phyloP scores from a whole-genome alignment of 2,329 filamentous ascomycete species.

The Epicoccum nigrum region DNA sequence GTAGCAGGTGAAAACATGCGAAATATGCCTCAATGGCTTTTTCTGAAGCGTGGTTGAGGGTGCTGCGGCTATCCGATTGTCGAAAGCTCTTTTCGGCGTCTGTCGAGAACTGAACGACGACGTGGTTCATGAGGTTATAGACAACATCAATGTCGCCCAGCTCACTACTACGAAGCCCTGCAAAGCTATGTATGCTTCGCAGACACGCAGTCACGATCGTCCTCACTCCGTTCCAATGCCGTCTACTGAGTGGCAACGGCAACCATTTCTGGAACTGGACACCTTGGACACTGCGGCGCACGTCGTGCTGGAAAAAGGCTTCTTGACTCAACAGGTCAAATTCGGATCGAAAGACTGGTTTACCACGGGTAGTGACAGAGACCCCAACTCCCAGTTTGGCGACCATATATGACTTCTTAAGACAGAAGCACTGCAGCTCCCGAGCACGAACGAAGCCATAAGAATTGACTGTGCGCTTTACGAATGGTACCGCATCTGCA shows the following conservation, averaged over 20 bases:
- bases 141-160: constrained; percentile 45
- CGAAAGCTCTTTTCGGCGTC: constrained; percentile 27
- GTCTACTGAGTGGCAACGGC: constrained; percentile 54
- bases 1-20: constrained; percentile 58
- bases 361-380: constrained; percentile 21
- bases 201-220: constrained; percentile 35
- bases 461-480: constrained; percentile 44
- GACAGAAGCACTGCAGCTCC: constrained; percentile 56
- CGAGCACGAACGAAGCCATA: constrained; percentile 50
- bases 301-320: constrained; percentile 46
- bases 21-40: constrained; percentile 62
- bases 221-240: constrained; percentile 53
- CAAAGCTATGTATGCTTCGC: constrained; percentile 27
- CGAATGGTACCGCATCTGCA: constrained; percentile 46
- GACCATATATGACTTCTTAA: constrained; percentile 51
- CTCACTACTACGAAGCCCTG: constrained; percentile 29
- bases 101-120: constrained; percentile 57
- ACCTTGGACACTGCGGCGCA: constrained; percentile 53
- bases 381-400: constrained; percentile 55
- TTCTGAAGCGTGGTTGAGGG: constrained; percentile 56
- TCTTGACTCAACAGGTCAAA: constrained; percentile 57
- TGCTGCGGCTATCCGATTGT: constrained; percentile 41
- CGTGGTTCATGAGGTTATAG: constrained; percentile 58
- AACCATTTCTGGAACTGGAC: constrained; percentile 54
- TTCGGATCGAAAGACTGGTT: constrained; percentile 52